A percentile compares a stretch with the other conserved stretches of the same genome.
phyloP scores from a whole-genome alignment of 768 basidiomycete species.

The Phaffia australis region DNA sequence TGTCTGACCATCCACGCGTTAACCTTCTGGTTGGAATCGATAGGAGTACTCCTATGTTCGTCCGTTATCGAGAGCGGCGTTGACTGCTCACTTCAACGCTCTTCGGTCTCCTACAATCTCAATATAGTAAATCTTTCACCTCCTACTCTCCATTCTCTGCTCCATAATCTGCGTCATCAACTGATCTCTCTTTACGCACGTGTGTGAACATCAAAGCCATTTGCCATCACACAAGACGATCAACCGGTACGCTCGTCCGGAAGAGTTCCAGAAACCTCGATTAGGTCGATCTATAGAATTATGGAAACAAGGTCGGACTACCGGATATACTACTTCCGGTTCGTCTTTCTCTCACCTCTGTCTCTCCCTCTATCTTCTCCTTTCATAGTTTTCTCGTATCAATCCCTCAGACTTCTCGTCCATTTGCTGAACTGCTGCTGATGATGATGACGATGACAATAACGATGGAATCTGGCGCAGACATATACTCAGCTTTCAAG shows the following conservation, averaged over 20 bases:
- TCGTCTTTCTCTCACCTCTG: background rate
- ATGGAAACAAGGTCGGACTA: slow-evolving; percentile 21
- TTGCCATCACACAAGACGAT: slow-evolving; percentile 18
- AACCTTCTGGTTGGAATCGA: background rate
- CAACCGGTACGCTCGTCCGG: slow-evolving; percentile 8
- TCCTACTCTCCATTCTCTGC: background rate
- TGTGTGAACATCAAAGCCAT: slow-evolving; percentile 3
- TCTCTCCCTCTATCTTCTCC: background rate
- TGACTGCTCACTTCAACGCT: slow-evolving; percentile 17
- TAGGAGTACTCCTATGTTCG: slow-evolving; percentile 26
- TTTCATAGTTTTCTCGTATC: background rate
- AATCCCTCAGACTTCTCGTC: background rate
- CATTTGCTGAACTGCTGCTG: background rate
- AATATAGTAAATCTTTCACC: slow-evolving; percentile 17
- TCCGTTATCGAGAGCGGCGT: slow-evolving; percentile 20
- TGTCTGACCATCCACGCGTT: background rate
- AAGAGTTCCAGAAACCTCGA: background rate
- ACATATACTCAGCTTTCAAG: slow-evolving; percentile 5
- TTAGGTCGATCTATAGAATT: background rate
- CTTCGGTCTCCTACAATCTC: slow-evolving; percentile 23
- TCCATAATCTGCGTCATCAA: background rate
- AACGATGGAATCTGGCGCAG: background rate
- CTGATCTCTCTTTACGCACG: background rate
- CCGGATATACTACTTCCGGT: background rate
- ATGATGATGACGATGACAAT: too few species aligned